Percentiles rank a stretch among this genome's conserved stretches.
Conservation (phyloP, 2,329 filamentous ascomycete genomes). For the Alternaria brassicicola region DNA sequence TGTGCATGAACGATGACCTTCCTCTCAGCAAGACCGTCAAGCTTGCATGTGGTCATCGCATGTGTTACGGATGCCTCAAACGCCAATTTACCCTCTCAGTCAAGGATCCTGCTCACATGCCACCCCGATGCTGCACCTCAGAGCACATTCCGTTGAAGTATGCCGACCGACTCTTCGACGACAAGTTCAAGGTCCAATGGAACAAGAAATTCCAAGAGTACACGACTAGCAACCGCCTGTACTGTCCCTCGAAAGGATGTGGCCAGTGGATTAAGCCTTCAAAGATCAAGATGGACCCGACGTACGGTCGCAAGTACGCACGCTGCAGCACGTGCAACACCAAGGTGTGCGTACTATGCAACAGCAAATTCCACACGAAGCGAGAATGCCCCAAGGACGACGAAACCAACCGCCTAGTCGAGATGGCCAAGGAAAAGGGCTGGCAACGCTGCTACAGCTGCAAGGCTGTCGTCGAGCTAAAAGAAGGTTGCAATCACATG, state of each 20-base stretch:
- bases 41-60: constrained; percentile 78
- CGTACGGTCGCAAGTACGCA: constrained; percentile 65
- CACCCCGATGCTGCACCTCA: constrained; percentile 77
- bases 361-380: constrained; percentile 71
- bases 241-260: constrained; percentile 75
- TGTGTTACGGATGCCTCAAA: constrained; percentile 79
- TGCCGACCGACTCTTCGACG: constrained; percentile 76
- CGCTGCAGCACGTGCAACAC: constrained; percentile 74
- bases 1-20: constrained; percentile 71
- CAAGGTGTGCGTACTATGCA: constrained; percentile 76
- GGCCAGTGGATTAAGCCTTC: constrained; percentile 80
- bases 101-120: constrained; percentile 80
- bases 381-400: constrained; percentile 75
- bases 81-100: constrained; percentile 77
- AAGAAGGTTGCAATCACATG: constrained; percentile 88
- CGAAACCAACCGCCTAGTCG: constrained; percentile 67
- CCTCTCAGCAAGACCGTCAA: constrained; percentile 68
- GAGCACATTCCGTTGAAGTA: constrained; percentile 76
- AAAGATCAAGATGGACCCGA: constrained; percentile 64
- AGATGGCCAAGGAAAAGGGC: constrained; percentile 69
- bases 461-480: constrained; percentile 74
- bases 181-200: constrained; percentile 77
- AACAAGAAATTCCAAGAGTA: constrained; percentile 81
- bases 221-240: constrained; percentile 74
- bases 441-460: constrained; percentile 81